Base-by-base conservation (phyloP, 805 yeast species). In the Starmerella sp. region DNA sequence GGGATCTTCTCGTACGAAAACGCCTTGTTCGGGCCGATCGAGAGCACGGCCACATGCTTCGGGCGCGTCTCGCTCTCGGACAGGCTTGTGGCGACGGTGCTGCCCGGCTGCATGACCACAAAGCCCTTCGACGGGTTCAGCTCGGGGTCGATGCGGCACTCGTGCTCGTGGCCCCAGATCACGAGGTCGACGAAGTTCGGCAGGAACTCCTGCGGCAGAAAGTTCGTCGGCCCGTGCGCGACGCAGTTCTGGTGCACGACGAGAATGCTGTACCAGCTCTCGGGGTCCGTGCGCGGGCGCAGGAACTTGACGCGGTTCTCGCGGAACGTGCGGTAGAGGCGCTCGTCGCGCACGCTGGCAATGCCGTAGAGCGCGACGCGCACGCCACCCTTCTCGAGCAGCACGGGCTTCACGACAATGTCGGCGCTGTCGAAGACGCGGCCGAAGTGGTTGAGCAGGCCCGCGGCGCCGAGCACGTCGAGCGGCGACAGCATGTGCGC, bases 111-210 rank as follows among this genome's bases (percentile, higher is more conserved):
- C 39, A 93, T 73, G 0, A 89, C 88, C 54, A 80, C 80, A 65
- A 91, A 88, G 0, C 83, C 84, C 2, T 77, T 77, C 10, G 75
- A 75, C 1, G 79, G 73, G 56, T 76, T 78, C 5, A 63, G 57
- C 1, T 74, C 76, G 0, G 95, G 80, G 55, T 78, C 79, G 0
- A 91, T 86, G 5, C 83, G 75, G 65, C 97, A 88, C 66, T 93
- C 97, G 69, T 93, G 98, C 67, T 93, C 98, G 68, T 93, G 98
- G 15, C 98, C 98, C 98, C 98, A 93, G 1, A 90, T 71, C 0
- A 93, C 82, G 54, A 91, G 73, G 65, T 93, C 89, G 48, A 93
- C 64, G 65, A 90, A 89, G 8, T 76, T 72, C 0, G 97, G 98
- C 29, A 93, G 70, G 62, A 86, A 84, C 52, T 75, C 76, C 60